Percentiles rank a stretch among this genome's conserved stretches.
Evolutionary conservation across 2,329 filamentous ascomycete species (phyloP).

Genomic region (Fusarium nanum): DNA sequence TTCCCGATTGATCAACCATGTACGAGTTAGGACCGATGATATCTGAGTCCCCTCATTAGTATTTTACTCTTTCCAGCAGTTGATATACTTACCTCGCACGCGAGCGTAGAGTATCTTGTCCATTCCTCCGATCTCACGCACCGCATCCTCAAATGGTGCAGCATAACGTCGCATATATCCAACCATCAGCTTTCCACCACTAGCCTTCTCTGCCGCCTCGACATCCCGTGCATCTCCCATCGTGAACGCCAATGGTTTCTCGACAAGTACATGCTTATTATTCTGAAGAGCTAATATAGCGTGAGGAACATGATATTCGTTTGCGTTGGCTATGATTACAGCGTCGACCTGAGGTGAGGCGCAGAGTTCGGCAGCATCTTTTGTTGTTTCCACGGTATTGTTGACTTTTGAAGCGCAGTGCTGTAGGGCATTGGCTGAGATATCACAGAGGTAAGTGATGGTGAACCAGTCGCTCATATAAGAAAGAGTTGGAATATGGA

Average conservation of each 20-base stretch:
- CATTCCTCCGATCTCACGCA: conserved; percentile 65
- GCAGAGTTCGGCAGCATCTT: conserved; percentile 56
- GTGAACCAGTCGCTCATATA: conserved; percentile 58
- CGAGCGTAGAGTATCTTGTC: conserved; percentile 67
- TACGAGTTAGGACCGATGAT: conserved; percentile 63
- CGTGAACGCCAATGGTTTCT: conserved; percentile 68
- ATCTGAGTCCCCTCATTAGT: conserved; percentile 3
- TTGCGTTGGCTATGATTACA: conserved; percentile 64
- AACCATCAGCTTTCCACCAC: conserved; percentile 63
- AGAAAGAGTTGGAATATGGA: conserved; percentile 63
- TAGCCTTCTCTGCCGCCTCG: conserved; percentile 59
- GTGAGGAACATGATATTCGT: conserved; percentile 67
- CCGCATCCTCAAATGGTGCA: conserved; percentile 62
- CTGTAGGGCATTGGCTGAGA: conserved; percentile 52
- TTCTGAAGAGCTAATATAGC: conserved; percentile 63
- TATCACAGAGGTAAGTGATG: conserved; percentile 63
- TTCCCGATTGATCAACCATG: conserved; percentile 62
- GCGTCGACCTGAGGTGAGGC: conserved; percentile 60
- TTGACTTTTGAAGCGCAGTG: conserved; percentile 45
- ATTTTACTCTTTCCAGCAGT: background rate
- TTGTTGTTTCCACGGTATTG: conserved; percentile 47
- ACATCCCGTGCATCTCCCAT: conserved; percentile 60
- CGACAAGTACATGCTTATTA: conserved; percentile 68
- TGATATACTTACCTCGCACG: conserved; percentile 40
- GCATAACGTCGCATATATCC: conserved; percentile 73